Percentiles rank a stretch among this genome's conserved stretches.
phyloP scores from a whole-genome alignment of 2,329 filamentous ascomycete species.

The Mycocentrospora acerina region DNA sequence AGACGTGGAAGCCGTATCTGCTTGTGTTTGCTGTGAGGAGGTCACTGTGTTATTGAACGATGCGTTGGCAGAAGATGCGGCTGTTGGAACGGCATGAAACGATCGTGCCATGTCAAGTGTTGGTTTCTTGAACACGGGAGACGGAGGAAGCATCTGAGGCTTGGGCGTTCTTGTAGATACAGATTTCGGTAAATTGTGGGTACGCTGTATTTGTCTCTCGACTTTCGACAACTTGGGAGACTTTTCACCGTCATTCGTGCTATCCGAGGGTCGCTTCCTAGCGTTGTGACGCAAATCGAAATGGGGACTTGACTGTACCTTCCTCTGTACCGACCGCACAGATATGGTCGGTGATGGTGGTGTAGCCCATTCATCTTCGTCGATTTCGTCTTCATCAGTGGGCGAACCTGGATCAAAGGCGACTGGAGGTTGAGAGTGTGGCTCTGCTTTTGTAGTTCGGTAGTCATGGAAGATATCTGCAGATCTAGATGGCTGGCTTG shows the following conservation, averaged over 20 bases:
- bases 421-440: conserved; percentile 10
- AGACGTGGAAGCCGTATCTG: conserved; percentile 22
- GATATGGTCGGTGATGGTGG: conserved; percentile 27
- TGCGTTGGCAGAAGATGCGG: conserved; percentile 19
- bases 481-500: conserved; percentile 1
- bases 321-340: conserved; percentile 19
- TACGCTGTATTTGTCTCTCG: conserved; percentile 26
- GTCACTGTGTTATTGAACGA: conserved; percentile 24
- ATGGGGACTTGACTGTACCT: conserved; percentile 29
- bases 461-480: not conserved
- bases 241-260: conserved; percentile 16
- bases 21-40: conserved; percentile 27
- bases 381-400: conserved; percentile 32
- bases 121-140: conserved; percentile 24
- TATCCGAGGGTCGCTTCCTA: conserved; percentile 26
- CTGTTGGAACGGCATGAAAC: conserved; percentile 12
- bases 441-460: conserved; percentile 3
- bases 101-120: conserved; percentile 22
- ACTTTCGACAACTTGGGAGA: conserved; percentile 32
- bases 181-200: conserved; percentile 2
- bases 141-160: not conserved
- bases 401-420: conserved; percentile 27
- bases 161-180: not conserved
- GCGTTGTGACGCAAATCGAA: conserved; percentile 12
- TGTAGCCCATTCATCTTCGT: conserved; percentile 19